phyloP scores from a whole-genome alignment of 495 filamentous ascomycete species.

The Aspergillus steynii region DNA sequence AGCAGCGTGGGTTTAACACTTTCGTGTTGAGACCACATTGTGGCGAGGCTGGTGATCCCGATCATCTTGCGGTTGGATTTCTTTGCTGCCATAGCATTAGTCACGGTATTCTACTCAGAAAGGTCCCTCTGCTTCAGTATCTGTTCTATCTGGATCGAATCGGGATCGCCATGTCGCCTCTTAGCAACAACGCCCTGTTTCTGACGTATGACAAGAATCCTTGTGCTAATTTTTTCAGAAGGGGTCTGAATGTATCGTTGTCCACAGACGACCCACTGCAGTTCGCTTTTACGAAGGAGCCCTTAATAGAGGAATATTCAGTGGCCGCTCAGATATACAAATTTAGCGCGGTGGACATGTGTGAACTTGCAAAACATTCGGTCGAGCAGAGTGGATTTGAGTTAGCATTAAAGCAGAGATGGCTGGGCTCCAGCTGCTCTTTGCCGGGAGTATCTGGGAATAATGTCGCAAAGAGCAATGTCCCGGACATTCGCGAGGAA shows the following conservation, averaged over 20 bases:
- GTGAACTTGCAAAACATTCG: constrained; percentile 93
- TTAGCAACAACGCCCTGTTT: constrained; percentile 97
- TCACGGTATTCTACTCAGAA: constrained; percentile 88
- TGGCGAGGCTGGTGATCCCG: constrained; percentile 94
- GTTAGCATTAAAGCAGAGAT: constrained; percentile 79
- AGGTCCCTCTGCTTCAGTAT: constrained; percentile 93
- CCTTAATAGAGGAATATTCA: constrained; percentile 95
- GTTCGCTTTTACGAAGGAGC: constrained; percentile 98
- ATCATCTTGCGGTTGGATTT: constrained; percentile 89
- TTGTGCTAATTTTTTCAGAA: constrained; percentile 90
- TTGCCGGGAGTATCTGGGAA: constrained; percentile 78
- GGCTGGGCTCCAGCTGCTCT: constrained; percentile 77
- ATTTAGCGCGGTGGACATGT: constrained; percentile 96
- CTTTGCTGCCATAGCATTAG: constrained; percentile 97
- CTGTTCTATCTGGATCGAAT: constrained; percentile 98
- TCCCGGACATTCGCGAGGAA: constrained; percentile 86
- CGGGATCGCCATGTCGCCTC: constrained; percentile 96
- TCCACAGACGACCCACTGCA: constrained; percentile 97
- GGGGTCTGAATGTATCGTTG: constrained; percentile 91
- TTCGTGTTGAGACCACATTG: constrained; percentile 93
- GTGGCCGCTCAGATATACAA: constrained; percentile 99
- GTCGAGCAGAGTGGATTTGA: constrained; percentile 95
- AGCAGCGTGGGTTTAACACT: constrained; percentile 90
- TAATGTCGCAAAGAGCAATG: constrained; percentile 90
- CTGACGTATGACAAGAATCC: constrained; percentile 97